Conservation (phyloP, 768 basidiomycete genomes). For the Trametes sanguinea region DNA sequence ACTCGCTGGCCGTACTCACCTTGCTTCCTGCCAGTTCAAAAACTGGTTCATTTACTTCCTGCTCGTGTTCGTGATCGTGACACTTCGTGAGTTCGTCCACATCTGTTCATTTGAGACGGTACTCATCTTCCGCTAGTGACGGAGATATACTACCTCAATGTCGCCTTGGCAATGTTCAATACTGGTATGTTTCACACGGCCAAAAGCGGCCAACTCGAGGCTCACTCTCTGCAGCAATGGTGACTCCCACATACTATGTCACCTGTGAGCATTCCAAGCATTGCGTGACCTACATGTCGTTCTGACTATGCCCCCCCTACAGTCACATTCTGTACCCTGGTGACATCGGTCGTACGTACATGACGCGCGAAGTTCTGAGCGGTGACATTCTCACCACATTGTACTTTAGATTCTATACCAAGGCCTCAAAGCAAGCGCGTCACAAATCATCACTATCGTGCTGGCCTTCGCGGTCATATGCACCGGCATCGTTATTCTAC, state of each 20-base stretch:
- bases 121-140: slow-evolving; percentile 47
- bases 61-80: slow-evolving; percentile 74
- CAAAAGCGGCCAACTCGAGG: background rate
- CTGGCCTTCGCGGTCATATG: slow-evolving; percentile 89
- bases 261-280: slow-evolving; percentile 50
- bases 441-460: slow-evolving; percentile 83
- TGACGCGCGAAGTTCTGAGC: background rate
- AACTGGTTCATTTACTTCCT: slow-evolving; percentile 89
- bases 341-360: slow-evolving; percentile 68
- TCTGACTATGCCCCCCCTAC: slow-evolving; percentile 10
- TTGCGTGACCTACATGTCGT: background rate
- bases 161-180: slow-evolving; percentile 90
- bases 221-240: slow-evolving; percentile 28
- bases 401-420: slow-evolving; percentile 72
- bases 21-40: slow-evolving; percentile 61
- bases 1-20: background rate
- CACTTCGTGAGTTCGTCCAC: slow-evolving; percentile 54
- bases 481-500: slow-evolving; percentile 87
- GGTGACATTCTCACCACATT: background rate
- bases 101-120: background rate
- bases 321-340: slow-evolving; percentile 81
- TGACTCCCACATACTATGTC: slow-evolving; percentile 83
- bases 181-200: slow-evolving; percentile 50
- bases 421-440: slow-evolving; percentile 74
- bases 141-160: slow-evolving; percentile 92